Evolutionary conservation across 352 stramenopile species (phyloP).

Genomic region (Phytopythium oedochilum): DNA sequence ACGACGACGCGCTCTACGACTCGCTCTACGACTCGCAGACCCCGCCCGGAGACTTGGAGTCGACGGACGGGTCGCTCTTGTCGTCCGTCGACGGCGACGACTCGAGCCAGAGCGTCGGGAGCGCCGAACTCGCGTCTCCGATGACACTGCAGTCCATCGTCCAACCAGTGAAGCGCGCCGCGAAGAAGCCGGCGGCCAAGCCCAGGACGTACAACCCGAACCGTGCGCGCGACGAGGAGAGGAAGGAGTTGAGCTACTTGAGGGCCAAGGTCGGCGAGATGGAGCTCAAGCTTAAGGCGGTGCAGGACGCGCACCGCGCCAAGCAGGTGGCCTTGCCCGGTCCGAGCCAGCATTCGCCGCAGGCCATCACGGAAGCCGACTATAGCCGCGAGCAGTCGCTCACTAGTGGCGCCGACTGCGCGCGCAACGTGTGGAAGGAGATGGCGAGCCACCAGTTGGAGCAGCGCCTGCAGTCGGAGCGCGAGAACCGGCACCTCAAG

Average conservation of each 20-base stretch:
- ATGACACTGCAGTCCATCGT: no score
- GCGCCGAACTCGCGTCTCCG: no score
- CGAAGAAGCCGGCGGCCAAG: constrained; percentile 13
- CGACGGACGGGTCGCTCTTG: background rate
- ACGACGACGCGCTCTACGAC: background rate
- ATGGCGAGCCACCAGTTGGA: constrained; percentile 24
- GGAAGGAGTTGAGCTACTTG: constrained; percentile 39
- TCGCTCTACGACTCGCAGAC: background rate
- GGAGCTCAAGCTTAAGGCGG: constrained; percentile 23
- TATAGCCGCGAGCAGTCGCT: background rate
- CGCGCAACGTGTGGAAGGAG: constrained; percentile 26
- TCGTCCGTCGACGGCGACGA: background rate
- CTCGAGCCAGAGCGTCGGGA: background rate
- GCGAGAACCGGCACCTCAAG: constrained; percentile 45
- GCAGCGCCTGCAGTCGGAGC: constrained; percentile 29
- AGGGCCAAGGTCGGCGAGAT: constrained; percentile 35
- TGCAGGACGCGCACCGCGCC: constrained; percentile 15
- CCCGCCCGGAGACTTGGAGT: background rate
- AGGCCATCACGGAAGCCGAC: background rate
- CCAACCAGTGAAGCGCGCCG: background rate
- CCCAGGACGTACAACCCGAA: constrained; percentile 33
- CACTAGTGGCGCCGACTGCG: background rate
- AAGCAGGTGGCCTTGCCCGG: background rate
- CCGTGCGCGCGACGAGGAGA: constrained; percentile 25
- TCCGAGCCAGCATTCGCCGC: background rate